phyloP scores from a whole-genome alignment of 2,329 filamentous ascomycete genomes.

The Neoascochyta sp. region DNA sequence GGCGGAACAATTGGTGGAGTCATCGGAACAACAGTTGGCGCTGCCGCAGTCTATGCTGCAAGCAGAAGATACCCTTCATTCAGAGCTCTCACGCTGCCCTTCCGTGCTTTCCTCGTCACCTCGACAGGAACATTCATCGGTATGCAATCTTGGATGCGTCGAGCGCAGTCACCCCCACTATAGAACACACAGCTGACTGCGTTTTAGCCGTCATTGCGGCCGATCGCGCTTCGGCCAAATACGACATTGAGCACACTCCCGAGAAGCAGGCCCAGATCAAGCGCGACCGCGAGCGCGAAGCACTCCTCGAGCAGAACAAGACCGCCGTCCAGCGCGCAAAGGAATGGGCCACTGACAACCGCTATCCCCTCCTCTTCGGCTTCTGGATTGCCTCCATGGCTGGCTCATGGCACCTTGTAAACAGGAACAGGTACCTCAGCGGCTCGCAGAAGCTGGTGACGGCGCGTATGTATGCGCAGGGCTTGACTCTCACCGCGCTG shows the following conservation, averaged over 20 bases:
- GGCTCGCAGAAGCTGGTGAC: constrained; percentile 86
- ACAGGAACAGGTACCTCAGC: constrained; percentile 70
- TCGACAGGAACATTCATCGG: constrained; percentile 78
- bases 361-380: constrained; percentile 79
- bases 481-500: constrained; percentile 78
- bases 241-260: constrained; percentile 67
- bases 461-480: constrained; percentile 91
- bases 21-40: constrained; percentile 64
- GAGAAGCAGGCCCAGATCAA: constrained; percentile 31
- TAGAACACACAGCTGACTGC: not conserved
- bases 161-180: too few relatives aligned
- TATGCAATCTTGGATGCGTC: too few relatives aligned
- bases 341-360: constrained; percentile 73
- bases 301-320: constrained; percentile 52
- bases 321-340: constrained; percentile 58
- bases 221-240: constrained; percentile 68
- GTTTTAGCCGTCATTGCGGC: constrained; percentile 70
- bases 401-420: constrained; percentile 69
- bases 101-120: constrained; percentile 85
- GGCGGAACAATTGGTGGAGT: constrained; percentile 73
- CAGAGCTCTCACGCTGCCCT: constrained; percentile 77
- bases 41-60: constrained; percentile 64
- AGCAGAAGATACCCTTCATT: constrained; percentile 72
- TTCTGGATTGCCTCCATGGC: constrained; percentile 81
- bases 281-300: constrained; percentile 34